Base-by-base conservation (phyloP, 2,329 filamentous ascomycete species). In the Penicillium sp. region DNA sequence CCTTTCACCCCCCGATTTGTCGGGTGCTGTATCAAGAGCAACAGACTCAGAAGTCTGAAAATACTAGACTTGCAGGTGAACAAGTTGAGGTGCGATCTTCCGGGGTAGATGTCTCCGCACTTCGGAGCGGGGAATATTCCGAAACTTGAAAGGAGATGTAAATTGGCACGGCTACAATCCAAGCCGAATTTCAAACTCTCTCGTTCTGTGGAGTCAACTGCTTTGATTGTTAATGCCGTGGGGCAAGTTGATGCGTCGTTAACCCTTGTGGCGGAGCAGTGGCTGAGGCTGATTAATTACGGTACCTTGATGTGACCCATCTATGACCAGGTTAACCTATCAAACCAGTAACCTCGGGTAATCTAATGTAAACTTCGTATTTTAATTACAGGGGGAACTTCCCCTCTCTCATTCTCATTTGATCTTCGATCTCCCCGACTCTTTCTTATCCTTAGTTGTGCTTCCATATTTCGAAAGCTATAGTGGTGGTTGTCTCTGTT, bases 1-100 rank as follows among this genome's bases (percentile, higher is more conserved):
- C 60, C 65, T 71, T 65, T 74, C 75, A 77, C 78, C 71, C 70
- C 77, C 72, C 66, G 61, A 63, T 59, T 58, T 63, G 50, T 70
- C 72, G 61, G 60, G 70, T 59, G 68, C 68, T 62, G 72, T 74
- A 60, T 66, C 63, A 64, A 67, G 9, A 25, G 21, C 19, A 66
- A 59, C 59, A 57, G 55, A 57, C 71, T 67, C 68, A 69, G 64
- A 61, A 40, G 46, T 57, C 53, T 58, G 58, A 65, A 68, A 72
- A 36, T 27, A 19, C 11, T 52, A 16, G 5, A 27, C 29, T 23
- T 43, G 68, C 36, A 54, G 55, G 36, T 46, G 27, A 44, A 44
- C 33, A 39, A 46, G 52, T 19, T 41, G 50, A 47, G 50, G 47
- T 53, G 50, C 33, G 60, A 60, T 58, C 56, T 50, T 54, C 47